These are phyloP conservation scores for Lolium multiflorum DNA, from an alignment of 176 grass and related monocot genomes.

Conservation along the genomic window DNA sequence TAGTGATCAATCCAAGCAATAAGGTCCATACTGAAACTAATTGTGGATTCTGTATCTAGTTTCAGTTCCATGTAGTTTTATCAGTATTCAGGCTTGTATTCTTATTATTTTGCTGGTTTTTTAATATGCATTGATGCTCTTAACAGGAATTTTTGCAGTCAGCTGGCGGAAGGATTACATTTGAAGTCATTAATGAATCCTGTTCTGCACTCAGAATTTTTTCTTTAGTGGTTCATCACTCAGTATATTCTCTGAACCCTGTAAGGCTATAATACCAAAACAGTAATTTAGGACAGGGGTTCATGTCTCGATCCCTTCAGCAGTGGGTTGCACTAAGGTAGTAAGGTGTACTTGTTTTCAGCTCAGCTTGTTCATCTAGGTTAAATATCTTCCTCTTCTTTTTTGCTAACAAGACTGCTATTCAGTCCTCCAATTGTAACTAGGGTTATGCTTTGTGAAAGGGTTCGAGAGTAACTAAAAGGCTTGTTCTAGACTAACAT, in stretches of 20 bases:
- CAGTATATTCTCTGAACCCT: background rate
- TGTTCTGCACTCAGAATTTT: background rate
- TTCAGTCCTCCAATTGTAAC: background rate
- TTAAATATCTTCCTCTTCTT: background rate
- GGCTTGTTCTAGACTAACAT: background rate
- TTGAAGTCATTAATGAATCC: background rate
- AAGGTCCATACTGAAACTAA: background rate
- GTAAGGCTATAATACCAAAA: background rate
- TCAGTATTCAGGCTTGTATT: background rate
- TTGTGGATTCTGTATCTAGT: background rate
- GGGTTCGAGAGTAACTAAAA: background rate
- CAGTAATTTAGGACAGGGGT: background rate
- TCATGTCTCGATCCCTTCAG: conserved; percentile 5
- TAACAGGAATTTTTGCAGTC: conserved; percentile 1
- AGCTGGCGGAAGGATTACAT: background rate
- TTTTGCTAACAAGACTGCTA: background rate
- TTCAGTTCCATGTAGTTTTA: background rate
- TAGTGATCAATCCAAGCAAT: background rate
- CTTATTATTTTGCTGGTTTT: background rate
- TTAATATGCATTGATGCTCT: background rate
- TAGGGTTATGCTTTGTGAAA: background rate
- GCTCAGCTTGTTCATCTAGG: background rate
- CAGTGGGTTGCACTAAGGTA: conserved; percentile 14
- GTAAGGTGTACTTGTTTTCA: background rate
- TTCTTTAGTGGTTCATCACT: background rate